phyloP scores from a whole-genome alignment of 345 rosid genomes.

The Melaleuca alternifolia region DNA sequence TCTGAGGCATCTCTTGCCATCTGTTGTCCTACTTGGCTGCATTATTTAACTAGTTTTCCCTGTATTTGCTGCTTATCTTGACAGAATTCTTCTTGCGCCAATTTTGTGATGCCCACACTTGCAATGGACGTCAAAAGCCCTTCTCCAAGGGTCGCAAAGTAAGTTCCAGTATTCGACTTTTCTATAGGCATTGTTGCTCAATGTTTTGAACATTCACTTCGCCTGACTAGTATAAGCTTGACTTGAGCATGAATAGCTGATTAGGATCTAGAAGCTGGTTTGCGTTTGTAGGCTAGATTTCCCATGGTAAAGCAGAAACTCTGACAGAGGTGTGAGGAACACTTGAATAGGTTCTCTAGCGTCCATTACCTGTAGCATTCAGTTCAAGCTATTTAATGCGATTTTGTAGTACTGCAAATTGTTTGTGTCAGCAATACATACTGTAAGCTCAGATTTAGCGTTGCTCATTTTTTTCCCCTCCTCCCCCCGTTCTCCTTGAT shows the following conservation, averaged over 20 bases:
- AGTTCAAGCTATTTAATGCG: neutral
- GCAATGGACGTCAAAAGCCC: constrained; percentile 37
- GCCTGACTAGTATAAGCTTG: neutral
- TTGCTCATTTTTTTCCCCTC: neutral
- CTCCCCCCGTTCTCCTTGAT: neutral
- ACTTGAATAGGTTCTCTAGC: neutral
- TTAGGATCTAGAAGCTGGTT: neutral
- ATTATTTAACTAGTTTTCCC: neutral
- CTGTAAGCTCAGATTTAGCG: neutral
- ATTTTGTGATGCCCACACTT: constrained; percentile 72
- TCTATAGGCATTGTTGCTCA: neutral
- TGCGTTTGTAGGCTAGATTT: neutral
- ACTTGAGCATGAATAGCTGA: neutral
- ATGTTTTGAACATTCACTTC: neutral
- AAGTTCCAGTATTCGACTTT: neutral
- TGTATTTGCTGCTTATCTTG: neutral
- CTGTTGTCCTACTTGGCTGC: neutral
- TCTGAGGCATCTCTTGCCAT: neutral
- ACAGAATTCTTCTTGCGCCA: constrained; percentile 68
- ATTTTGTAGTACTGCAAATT: neutral
- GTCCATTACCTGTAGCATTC: neutral
- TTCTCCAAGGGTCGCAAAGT: constrained; percentile 57
- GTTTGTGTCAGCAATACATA: neutral
- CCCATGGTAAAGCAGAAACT: neutral
- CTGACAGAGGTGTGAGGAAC: neutral